phyloP scores from a whole-genome alignment of 805 yeast genomes.

The Ogataea corticis region DNA sequence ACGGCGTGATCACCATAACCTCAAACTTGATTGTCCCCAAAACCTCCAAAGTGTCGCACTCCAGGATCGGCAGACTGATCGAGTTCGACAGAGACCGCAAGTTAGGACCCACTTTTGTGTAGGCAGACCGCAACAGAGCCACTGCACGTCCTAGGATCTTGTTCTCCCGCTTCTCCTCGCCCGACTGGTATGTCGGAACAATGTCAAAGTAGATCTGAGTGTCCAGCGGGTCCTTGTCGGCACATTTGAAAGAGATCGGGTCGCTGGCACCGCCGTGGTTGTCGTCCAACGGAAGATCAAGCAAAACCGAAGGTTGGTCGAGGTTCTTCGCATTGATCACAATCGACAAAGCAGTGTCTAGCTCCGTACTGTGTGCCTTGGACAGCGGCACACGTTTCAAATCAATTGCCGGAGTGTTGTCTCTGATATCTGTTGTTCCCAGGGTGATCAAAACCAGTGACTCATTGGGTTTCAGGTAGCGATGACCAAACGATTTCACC shows the following conservation, averaged over 20 bases:
- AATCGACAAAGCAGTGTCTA: constrained; percentile 84
- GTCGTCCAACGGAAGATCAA: constrained; percentile 85
- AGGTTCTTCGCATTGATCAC: constrained; percentile 49
- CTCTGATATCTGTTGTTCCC: constrained; percentile 82
- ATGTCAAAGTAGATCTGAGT: constrained; percentile 75
- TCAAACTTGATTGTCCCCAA: constrained; percentile 81
- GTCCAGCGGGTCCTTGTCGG: constrained; percentile 48
- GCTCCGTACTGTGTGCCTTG: constrained; percentile 74
- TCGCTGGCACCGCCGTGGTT: constrained; percentile 66
- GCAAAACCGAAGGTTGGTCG: constrained; percentile 55
- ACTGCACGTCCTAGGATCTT: constrained; percentile 81
- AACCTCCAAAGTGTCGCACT: constrained; percentile 66
- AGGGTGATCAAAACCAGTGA: constrained; percentile 76
- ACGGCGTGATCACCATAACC: constrained; percentile 68
- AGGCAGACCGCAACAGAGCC: constrained; percentile 61
- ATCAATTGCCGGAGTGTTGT: constrained; percentile 56
- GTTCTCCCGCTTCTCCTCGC: constrained; percentile 22
- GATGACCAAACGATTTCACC: constrained; percentile 83
- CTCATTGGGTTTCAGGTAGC: constrained; percentile 62
- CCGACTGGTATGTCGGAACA: constrained; percentile 76
- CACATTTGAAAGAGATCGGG: constrained; percentile 72
- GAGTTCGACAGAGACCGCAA: constrained; percentile 65
- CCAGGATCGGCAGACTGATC: constrained; percentile 75
- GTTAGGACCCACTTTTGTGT: constrained; percentile 66
- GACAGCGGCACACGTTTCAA: constrained; percentile 74